Evolutionary conservation across 371 early-diverging fungal species (phyloP), one percentile per base, ranked within the genome.

Genomic region (Mucor velutinosus): DNA sequence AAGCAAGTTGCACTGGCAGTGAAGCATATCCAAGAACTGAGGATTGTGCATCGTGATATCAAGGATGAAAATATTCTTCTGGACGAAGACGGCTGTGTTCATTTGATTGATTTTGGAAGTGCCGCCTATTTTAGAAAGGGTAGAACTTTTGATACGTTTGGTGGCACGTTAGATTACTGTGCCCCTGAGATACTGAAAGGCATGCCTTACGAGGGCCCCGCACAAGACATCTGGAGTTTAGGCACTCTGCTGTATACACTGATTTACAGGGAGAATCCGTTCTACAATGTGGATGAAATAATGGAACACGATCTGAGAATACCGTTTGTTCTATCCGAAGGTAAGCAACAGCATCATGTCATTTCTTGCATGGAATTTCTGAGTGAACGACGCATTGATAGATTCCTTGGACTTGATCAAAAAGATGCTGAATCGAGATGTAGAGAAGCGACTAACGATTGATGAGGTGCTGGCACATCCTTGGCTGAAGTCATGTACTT

Each of bases 141-240:
- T 14, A 78, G 74, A 60, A 80, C 79, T 57, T 89, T 88, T 66
- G 84, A 86, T 62, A 88, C 89, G 14, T 90, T 91, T 70, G 83
- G 80, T 14, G 91, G 91, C 6, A 91, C 91, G 2, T 60, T 88
- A 17, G 88, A 87, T 21, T 91, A 87, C 69, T 86, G 86, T 27
- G 85, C 91, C 6, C 90, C 91, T 3, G 91, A 91, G 69, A 78
- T 90, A 0, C 60, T 90, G 35, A 73, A 78, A 21, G 91, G 91
- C 45, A 74, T 85, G 41, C 78, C 83, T 57, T 91, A 91, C 64
- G 80, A 85, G 33, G 90, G 89, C 0, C 81, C 78, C 47, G 89
- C 87, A 37, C 92, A 90, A 67, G 94, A 94, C 69, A 84, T 90
- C 35, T 94, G 94, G 92, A 86, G 92, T 1, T 66, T 90, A 4